A percentile compares a stretch with the other conserved stretches of the same genome.
Evolutionary conservation across 768 basidiomycete genomes (phyloP).

Genomic region (Galerina sulciceps): DNA sequence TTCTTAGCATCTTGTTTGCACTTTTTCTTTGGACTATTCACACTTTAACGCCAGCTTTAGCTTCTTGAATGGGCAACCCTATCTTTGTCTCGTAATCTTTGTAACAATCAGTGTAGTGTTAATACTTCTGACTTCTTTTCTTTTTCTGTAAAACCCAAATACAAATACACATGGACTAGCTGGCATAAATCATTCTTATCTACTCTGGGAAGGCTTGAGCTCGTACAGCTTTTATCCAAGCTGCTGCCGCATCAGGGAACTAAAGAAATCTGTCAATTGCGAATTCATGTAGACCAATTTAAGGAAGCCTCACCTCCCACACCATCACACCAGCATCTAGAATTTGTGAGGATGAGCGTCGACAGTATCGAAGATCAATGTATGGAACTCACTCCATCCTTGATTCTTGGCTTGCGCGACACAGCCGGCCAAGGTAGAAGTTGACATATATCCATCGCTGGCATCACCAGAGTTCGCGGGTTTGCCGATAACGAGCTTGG

Average conservation of each 20-base stretch:
- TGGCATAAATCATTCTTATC: conserved; percentile 5
- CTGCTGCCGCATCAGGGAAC: conserved; percentile 43
- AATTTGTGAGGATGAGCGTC: not conserved
- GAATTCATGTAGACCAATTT: conserved; percentile 13
- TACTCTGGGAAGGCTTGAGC: conserved; percentile 38
- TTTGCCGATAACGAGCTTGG: conserved; percentile 81
- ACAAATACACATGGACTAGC: not conserved
- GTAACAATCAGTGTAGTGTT: not conserved
- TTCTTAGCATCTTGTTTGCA: not conserved
- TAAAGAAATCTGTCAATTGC: conserved; percentile 10
- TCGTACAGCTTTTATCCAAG: conserved; percentile 46
- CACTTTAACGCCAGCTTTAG: too few relatives aligned
- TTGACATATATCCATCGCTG: conserved; percentile 62
- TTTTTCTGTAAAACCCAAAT: not conserved
- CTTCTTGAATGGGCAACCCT: not conserved
- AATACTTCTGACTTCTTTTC: not conserved
- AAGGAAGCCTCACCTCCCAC: conserved; percentile 34
- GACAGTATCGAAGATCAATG: not conserved
- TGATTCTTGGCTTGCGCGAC: conserved; percentile 56
- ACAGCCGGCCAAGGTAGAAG: conserved; percentile 61
- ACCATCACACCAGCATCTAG: conserved; percentile 42
- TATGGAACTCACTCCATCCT: conserved; percentile 65
- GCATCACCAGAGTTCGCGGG: conserved; percentile 58
- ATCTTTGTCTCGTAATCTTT: not conserved
- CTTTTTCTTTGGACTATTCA: not conserved